Base-by-base conservation (phyloP, 2,329 filamentous ascomycete species). In the Paradendryphiella salina region DNA sequence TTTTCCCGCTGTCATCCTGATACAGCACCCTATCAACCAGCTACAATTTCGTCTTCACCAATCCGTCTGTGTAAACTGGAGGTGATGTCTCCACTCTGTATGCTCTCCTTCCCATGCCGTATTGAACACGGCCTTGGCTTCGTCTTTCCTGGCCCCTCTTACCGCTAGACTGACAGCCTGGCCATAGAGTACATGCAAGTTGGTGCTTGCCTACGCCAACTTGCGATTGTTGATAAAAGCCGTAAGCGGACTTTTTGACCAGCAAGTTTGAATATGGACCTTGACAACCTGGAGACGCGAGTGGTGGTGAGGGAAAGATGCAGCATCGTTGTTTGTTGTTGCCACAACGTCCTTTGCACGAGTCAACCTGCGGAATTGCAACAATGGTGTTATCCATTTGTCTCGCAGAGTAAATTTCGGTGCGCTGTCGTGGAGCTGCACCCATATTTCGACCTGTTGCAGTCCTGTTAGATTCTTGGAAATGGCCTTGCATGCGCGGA, bases 181-280 rank as follows among this genome's bases (percentile, higher is more conserved):
- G 0, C 58, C 66, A 18, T 66, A 73, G 1, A 71, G 52, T 0
- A 34, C 10, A 37, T 73, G 67, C 21, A 74, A 49, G 8, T 65
- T 52, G 8, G 33, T 46, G 17, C 53, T 61, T 10, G 62, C 64
- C 2, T 44, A 37, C 10, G 48, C 49, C 10, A 68, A 43, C 4
- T 32, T 38, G n/a, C 21, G 31, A n/a, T 59, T 48, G 6, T 20
- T 17, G 3, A 29, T 11, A 31, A 59, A 63, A 33, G 18, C 31
- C 35, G 28, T 14, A 21, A 29, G 38, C 6, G 40, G 9, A 10
- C 10, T 6, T 9, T 31, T 9, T n/a, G 49, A 38, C 44, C 40
- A 43, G 11, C 23, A 34, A 6, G 56, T 33, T 17, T 36, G 43
- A 55, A 63, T 32, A 14, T 56, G 46, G 6, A 72, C 50, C 1